A percentile compares a stretch with the other conserved stretches of the same genome.
Evolutionary conservation across 2,329 filamentous ascomycete species (phyloP).

Genomic region (Neoascochyta sp.): DNA sequence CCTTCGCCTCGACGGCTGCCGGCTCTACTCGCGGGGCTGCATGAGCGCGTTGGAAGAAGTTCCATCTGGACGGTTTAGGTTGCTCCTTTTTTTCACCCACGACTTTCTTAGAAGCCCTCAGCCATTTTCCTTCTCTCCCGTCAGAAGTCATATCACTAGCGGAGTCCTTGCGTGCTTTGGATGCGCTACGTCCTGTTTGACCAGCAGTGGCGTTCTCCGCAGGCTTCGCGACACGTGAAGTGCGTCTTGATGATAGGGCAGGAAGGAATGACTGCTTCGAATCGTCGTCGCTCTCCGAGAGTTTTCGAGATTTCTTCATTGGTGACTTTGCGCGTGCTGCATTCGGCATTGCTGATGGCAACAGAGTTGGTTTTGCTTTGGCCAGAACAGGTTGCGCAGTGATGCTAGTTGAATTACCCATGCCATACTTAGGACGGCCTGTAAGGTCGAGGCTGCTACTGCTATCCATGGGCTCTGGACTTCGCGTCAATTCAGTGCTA

Average conservation of each 20-base stretch:
- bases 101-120: constrained; percentile 33
- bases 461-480: constrained; percentile 37
- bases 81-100: constrained; percentile 25
- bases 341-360: constrained; percentile 40
- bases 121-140: constrained; percentile 39
- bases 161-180: constrained; percentile 26
- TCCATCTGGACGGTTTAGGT: constrained; percentile 49
- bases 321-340: constrained; percentile 30
- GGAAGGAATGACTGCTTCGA: constrained; percentile 33
- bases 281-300: constrained; percentile 39
- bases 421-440: constrained; percentile 8
- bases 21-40: constrained; percentile 38
- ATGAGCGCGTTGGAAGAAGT: constrained; percentile 55
- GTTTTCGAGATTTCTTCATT: constrained; percentile 29
- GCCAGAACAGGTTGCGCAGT: constrained; percentile 16
- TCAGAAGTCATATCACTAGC: constrained; percentile 19
- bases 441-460: constrained; percentile 34
- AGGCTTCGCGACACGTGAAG: constrained; percentile 25
- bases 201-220: constrained; percentile 16
- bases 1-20: constrained; percentile 39
- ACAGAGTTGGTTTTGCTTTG: constrained; percentile 23
- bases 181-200: constrained; percentile 11
- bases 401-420: constrained; percentile 20
- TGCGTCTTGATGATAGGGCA: constrained; percentile 23
- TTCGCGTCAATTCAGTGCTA: constrained; percentile 34